Base-by-base conservation (phyloP, 169 alveolate genomes). In the Amoebophrya sp. region DNA sequence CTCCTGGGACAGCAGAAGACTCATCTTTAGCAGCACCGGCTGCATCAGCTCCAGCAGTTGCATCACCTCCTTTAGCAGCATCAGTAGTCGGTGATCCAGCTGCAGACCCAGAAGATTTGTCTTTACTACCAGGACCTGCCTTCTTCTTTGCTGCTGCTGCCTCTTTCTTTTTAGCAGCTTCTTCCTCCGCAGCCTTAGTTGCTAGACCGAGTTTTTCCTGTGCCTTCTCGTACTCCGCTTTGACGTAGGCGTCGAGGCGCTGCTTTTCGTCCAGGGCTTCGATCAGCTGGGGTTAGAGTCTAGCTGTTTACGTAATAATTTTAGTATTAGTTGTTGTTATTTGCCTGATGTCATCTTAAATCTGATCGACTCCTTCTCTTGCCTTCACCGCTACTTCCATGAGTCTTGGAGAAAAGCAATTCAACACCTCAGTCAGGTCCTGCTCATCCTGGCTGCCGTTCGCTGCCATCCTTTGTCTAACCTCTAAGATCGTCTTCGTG, bases 401-500 rank as follows among this genome's bases (percentile, higher is more conserved):
- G 39, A 65, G 33, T 1, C 83, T 29, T 36, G 83, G 83, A 29
- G 83, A 65, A 65, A 65, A 65, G 83, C 83, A 65, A 29, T 65
- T 29, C 33, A 65, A 36, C 83, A 65, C 83, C 83, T 65, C 83
- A 10, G 83, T 0, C 83, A 65, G 18, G 39, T 65, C 83, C n/a
- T 53, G n/a, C n/a, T n/a, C n/a, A n/a, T n/a, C n/a, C n/a, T n/a
- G n/a, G n/a, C n/a, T n/a, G n/a, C 23, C 76, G 83, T 36, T 36
- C 83, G 83, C 2, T 29, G 39, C 83, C 83, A 65, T 65, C 38
- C 83, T 29, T 36, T 65, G 36, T 36, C n/a, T 29, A 6, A 65
- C 83, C 83, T 65, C 83, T 36, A 65, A 36, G 83, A 65, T 65
- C 33, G 83, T 65, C n/a, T 65, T 65, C 33, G 83, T 65, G 83